Conservation (phyloP, 129 eudicot species). For the Flaveria ramosissima region DNA sequence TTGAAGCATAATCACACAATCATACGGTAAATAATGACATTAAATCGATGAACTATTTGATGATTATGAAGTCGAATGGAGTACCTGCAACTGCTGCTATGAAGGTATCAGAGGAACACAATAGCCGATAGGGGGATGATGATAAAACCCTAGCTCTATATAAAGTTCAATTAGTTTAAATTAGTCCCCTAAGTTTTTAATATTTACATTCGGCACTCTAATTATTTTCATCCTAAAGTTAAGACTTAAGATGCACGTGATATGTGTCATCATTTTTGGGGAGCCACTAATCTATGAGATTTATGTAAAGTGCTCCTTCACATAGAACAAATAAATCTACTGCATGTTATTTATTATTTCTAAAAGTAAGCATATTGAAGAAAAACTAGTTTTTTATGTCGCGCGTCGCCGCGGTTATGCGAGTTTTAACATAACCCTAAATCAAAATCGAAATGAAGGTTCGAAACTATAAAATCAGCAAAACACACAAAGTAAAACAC, state of each 20-base stretch:
- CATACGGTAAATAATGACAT: background rate
- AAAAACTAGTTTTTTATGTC: too few relatives aligned
- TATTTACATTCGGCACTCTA: background rate
- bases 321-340: too few relatives aligned
- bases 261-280: too few relatives aligned
- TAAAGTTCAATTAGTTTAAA: background rate
- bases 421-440: too few relatives aligned
- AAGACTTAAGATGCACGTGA: background rate
- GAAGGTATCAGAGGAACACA: conserved; percentile 5
- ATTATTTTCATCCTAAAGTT: background rate
- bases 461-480: too few relatives aligned
- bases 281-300: too few relatives aligned
- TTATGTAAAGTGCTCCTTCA: too few relatives aligned
- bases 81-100: conserved; percentile 37
- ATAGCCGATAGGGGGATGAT: background rate
- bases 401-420: too few relatives aligned
- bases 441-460: too few relatives aligned
- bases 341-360: too few relatives aligned
- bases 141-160: conserved; percentile 33
- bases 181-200: conserved; percentile 9
- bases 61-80: background rate
- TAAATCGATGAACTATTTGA: background rate
- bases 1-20: background rate
- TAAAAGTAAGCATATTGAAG: too few relatives aligned
- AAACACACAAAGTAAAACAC: too few relatives aligned